Evolutionary conservation across 2,329 filamentous ascomycete species (phyloP).

Genomic region (Endothia cerciana): DNA sequence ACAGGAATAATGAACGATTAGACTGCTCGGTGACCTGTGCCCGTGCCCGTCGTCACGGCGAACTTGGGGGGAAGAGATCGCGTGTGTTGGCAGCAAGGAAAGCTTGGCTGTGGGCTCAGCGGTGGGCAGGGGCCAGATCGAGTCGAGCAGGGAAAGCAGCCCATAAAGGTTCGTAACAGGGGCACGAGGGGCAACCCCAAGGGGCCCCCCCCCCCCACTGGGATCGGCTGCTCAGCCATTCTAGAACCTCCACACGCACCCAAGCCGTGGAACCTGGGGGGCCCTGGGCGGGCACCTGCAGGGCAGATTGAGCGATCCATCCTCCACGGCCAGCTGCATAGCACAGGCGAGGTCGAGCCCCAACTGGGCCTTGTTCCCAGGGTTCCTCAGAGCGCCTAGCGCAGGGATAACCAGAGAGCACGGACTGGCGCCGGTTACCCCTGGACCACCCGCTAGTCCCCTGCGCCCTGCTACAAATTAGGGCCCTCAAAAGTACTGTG

Average conservation of each 20-base stretch:
- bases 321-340: no score
- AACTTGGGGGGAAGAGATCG: not conserved
- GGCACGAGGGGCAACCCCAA: no score
- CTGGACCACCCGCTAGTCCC: not conserved
- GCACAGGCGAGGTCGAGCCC: not conserved
- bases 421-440: not conserved
- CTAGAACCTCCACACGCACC: not conserved
- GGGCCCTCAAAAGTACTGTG: no score
- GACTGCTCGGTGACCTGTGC: not conserved
- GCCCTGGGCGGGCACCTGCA: not conserved
- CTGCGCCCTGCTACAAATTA: no score
- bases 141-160: not conserved
- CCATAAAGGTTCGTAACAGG: not conserved
- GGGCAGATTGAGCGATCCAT: not conserved
- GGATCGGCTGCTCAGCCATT: not conserved
- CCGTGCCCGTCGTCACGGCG: not conserved
- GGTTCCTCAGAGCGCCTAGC: not conserved
- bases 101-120: not conserved
- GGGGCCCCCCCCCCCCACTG: no score
- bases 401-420: not conserved
- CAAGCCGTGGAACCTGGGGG: not conserved
- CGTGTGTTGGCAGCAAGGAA: not conserved
- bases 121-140: not conserved
- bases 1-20: not conserved
- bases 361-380: not conserved